Evolutionary conservation across 2,329 filamentous ascomycete genomes (phyloP).

Genomic region (Thermoascus crustaceus): DNA sequence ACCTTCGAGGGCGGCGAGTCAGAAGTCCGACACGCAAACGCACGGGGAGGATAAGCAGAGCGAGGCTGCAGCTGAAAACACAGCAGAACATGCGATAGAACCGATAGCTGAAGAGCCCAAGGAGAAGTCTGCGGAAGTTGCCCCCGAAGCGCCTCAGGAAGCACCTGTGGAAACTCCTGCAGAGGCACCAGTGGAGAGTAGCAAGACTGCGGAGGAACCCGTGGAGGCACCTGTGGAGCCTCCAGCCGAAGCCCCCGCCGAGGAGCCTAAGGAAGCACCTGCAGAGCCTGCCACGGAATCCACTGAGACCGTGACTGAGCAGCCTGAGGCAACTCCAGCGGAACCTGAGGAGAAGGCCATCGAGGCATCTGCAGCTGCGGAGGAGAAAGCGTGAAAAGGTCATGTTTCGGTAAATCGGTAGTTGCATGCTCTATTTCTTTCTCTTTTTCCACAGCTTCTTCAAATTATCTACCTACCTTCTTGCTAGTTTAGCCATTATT

Average conservation of each 20-base stretch:
- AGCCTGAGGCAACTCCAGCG: background rate
- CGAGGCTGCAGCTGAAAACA: slow-evolving; percentile 6
- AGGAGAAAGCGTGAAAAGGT: background rate
- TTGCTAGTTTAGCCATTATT: too few relatives aligned
- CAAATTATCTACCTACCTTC: too few relatives aligned
- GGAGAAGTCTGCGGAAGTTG: slow-evolving; percentile 3
- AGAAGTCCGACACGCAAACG: slow-evolving; percentile 12
- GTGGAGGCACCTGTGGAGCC: slow-evolving; percentile 4
- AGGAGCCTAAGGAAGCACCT: slow-evolving; percentile 2
- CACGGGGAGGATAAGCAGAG: slow-evolving; percentile 7
- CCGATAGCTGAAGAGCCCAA: background rate
- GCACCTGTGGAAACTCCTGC: background rate
- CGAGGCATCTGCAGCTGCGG: background rate
- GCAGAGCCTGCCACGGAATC: too few relatives aligned
- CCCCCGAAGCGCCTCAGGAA: slow-evolving; percentile 6
- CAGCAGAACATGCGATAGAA: background rate
- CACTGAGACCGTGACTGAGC: too few relatives aligned
- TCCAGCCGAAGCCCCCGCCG: slow-evolving; percentile 3
- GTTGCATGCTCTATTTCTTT: too few relatives aligned
- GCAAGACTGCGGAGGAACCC: slow-evolving; percentile 5
- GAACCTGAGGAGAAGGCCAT: background rate
- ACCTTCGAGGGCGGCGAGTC: slow-evolving; percentile 7
- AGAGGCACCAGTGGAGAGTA: slow-evolving; percentile 9
- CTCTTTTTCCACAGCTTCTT: too few relatives aligned
- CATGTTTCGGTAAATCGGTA: too few relatives aligned